Evolutionary conservation across 2,329 filamentous ascomycete genomes (phyloP).

Genomic region (Talaromyces sp.): DNA sequence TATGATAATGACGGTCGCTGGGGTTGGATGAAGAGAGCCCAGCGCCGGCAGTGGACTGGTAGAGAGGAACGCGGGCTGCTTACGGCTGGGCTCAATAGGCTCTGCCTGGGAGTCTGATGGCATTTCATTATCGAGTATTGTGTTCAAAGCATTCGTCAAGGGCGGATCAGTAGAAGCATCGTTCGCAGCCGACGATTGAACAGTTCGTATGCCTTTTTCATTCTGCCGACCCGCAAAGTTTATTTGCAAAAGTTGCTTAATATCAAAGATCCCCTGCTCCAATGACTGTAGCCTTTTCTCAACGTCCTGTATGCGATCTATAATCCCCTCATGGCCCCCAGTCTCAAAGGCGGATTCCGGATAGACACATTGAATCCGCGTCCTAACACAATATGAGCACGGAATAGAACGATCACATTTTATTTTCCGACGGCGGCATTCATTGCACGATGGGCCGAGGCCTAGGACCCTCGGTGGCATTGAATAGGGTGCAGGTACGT

Average conservation of each 20-base stretch:
- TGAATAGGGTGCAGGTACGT: background rate
- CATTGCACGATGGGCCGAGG: background rate
- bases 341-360: background rate
- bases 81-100: background rate
- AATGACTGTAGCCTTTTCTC: background rate
- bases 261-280: background rate
- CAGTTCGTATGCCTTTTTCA: background rate
- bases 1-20: background rate
- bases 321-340: background rate
- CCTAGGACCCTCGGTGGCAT: background rate
- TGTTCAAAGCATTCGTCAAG: background rate
- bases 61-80: background rate
- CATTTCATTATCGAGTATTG: background rate
- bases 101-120: too few species aligned
- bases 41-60: background rate
- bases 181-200: background rate
- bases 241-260: background rate
- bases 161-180: background rate
- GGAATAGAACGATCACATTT: background rate
- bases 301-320: background rate
- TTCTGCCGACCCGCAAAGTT: background rate
- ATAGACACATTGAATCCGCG: background rate
- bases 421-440: background rate
- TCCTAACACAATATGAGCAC: background rate
- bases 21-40: constrained; percentile 1